Conservation (phyloP, 1,284 basidiomycete species). For the Hypsizygus ulmarius region DNA sequence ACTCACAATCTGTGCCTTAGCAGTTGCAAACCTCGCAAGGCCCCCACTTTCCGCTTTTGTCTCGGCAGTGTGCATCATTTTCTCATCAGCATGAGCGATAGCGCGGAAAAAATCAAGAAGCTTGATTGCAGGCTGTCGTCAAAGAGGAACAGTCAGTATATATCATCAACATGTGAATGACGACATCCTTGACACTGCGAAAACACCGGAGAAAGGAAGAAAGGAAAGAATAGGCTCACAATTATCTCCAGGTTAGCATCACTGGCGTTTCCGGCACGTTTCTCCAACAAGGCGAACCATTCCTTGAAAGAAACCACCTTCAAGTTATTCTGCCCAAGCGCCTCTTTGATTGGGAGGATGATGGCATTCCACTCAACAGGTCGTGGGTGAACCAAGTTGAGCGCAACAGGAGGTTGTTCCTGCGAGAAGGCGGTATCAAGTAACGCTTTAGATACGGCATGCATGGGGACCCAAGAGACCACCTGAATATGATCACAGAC, state of each 20-base stretch:
- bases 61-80: background rate
- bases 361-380: slow-evolving; percentile 21
- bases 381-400: slow-evolving; percentile 24
- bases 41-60: slow-evolving; percentile 14
- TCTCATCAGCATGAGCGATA: slow-evolving; percentile 6
- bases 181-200: no score
- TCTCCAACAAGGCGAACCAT: slow-evolving; percentile 24
- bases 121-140: slow-evolving; percentile 12
- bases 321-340: slow-evolving; percentile 13
- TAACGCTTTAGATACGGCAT: slow-evolving; percentile 19
- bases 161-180: background rate
- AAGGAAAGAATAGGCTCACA: background rate
- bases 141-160: background rate
- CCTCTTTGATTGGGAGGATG: slow-evolving; percentile 20
- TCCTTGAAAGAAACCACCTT: slow-evolving; percentile 23
- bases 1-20: slow-evolving; percentile 16
- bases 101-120: slow-evolving; percentile 11
- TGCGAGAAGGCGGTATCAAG: slow-evolving; percentile 17
- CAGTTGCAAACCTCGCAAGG: slow-evolving; percentile 10
- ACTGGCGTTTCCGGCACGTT: slow-evolving; percentile 2
- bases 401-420: slow-evolving; percentile 6
- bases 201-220: no score
- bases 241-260: slow-evolving; percentile 1
- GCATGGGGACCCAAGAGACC: slow-evolving; percentile 23
- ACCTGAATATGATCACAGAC: slow-evolving; percentile 2